These are phyloP conservation scores for Orbilia javanica DNA, from an alignment of 2,329 filamentous ascomycete genomes.

Conservation along the genomic window DNA sequence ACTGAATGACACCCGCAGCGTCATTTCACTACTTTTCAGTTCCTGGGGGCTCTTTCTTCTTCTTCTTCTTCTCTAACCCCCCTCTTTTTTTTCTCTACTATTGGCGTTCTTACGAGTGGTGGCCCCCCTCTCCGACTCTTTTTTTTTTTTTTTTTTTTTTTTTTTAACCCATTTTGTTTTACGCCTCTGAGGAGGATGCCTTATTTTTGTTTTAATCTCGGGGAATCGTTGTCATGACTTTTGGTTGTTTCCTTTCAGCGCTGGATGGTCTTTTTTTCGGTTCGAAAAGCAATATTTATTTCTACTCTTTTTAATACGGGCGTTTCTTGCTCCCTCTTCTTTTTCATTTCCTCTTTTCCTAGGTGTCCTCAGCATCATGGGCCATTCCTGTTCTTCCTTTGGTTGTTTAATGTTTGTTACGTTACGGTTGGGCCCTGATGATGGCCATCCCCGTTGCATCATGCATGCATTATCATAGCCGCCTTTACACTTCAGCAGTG, in stretches of 20 bases:
- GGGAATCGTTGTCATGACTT: not conserved
- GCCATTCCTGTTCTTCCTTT: slow-evolving; percentile 1
- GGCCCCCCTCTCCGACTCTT: no score
- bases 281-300: slow-evolving; percentile 9
- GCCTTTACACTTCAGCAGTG: not conserved
- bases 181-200: not conserved
- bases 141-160: slow-evolving; percentile 3
- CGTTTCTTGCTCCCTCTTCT: not conserved
- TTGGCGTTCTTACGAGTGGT: slow-evolving; percentile 35
- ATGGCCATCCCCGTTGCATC: not conserved
- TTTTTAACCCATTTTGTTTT: not conserved
- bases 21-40: not conserved
- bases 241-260: not conserved
- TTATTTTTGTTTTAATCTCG: not conserved
- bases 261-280: not conserved
- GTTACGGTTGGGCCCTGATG: not conserved
- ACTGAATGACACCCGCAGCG: not conserved
- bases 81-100: not conserved
- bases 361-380: not conserved
- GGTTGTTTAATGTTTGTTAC: not conserved
- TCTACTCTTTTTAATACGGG: slow-evolving; percentile 15
- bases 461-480: not conserved
- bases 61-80: no score
- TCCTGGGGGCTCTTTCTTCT: not conserved
- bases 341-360: not conserved